Percentiles rank a stretch among this genome's conserved stretches.
phyloP scores from a whole-genome alignment of 2,329 filamentous ascomycete species.

The Cytospora chrysosperma region DNA sequence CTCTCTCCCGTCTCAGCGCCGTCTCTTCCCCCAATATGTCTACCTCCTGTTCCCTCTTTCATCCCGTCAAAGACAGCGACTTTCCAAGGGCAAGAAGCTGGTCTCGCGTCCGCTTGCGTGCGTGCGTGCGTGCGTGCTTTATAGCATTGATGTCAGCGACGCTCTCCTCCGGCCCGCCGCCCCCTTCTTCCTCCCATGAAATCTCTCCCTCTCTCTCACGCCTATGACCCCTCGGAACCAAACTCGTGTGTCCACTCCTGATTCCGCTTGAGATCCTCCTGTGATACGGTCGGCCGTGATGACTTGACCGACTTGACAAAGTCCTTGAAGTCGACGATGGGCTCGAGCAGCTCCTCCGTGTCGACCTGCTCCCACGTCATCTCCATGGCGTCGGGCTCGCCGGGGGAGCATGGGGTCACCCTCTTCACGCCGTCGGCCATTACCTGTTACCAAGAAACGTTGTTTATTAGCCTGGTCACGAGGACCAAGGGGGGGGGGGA shows the following conservation, averaged over 20 bases:
- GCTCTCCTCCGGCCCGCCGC: too few species aligned
- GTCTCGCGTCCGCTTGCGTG: neutral
- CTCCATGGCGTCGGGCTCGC: constrained; percentile 79
- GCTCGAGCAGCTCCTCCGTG: constrained; percentile 80
- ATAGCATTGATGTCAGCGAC: too few species aligned
- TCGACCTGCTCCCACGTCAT: constrained; percentile 93
- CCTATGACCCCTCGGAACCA: constrained; percentile 75
- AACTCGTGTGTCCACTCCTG: constrained; percentile 96
- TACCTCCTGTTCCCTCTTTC: too few species aligned
- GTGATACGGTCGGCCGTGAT: constrained; percentile 85
- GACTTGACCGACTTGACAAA: constrained; percentile 90
- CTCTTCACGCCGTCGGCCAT: constrained; percentile 58
- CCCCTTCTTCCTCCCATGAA: neutral
- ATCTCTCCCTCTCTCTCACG: neutral
- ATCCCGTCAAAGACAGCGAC: too few species aligned
- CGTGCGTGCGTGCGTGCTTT: too few species aligned
- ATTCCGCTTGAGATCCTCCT: constrained; percentile 79
- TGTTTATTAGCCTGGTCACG: too few species aligned
- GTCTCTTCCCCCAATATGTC: neutral
- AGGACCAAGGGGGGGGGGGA: too few species aligned
- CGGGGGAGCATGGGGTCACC: constrained; percentile 89
- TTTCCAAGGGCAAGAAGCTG: neutral
- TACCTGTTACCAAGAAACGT: too few species aligned
- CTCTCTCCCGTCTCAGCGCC: neutral
- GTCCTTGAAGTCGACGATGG: constrained; percentile 82